These are phyloP conservation scores for Candida pseudocylindracea DNA, from an alignment of 1,139 yeast species.

Conservation along the genomic window DNA sequence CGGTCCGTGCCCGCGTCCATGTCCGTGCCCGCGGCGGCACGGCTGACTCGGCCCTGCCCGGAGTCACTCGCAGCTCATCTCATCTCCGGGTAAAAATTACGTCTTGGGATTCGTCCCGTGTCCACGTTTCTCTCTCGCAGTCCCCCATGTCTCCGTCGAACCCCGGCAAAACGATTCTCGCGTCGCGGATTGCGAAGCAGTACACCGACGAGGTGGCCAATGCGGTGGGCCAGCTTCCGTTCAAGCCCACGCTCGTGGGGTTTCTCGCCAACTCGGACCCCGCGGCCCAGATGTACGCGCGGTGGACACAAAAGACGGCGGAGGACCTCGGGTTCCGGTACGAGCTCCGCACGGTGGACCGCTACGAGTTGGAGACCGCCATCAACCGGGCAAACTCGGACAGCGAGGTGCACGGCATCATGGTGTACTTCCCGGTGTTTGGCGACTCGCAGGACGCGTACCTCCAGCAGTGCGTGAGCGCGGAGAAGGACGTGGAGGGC, in stretches of 20 bases:
- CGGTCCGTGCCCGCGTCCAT: too few species aligned
- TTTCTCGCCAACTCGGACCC: constrained; percentile 84
- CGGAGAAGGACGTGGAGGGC: constrained; percentile 92
- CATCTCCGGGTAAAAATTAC: neutral
- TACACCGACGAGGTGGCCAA: constrained; percentile 49
- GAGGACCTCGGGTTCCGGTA: constrained; percentile 69
- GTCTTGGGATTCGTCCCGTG: neutral
- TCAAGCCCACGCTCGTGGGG: constrained; percentile 65
- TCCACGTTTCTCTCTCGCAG: neutral
- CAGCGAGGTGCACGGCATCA: constrained; percentile 64
- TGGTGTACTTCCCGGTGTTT: constrained; percentile 97
- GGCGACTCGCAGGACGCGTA: constrained; percentile 92
- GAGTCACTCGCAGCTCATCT: neutral
- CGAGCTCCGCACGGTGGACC: constrained; percentile 49
- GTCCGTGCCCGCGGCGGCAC: neutral
- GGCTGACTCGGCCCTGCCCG: neutral
- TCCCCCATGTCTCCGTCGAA: constrained; percentile 4
- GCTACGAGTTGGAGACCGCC: constrained; percentile 69
- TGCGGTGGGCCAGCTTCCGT: constrained; percentile 27
- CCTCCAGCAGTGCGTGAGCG: constrained; percentile 69
- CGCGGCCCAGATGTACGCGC: constrained; percentile 87
- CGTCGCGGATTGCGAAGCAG: constrained; percentile 70
- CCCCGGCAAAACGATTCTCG: constrained; percentile 66
- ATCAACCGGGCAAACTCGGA: constrained; percentile 69
- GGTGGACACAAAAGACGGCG: constrained; percentile 88